Conservation (phyloP, 164 flowering plant genomes). For the Vitis rotundifolia region DNA sequence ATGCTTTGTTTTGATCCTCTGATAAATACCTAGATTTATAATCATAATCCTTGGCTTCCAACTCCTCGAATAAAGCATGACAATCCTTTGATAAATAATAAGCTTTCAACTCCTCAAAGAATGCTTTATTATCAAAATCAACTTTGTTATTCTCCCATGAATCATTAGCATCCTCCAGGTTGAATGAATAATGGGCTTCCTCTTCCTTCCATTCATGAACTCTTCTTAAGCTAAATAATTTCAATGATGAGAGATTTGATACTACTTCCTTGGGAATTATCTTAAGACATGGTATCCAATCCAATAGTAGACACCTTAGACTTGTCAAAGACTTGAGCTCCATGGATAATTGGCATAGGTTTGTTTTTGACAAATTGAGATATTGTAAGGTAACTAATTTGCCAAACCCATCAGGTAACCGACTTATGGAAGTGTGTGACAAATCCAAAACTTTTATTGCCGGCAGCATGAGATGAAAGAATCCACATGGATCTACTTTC, state of each 20-base stretch:
- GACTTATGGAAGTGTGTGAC: background rate
- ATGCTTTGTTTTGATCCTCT: background rate
- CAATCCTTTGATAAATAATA: too few species aligned
- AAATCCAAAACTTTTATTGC: slow-evolving; percentile 11
- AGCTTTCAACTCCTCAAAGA: too few species aligned
- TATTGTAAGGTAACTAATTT: background rate
- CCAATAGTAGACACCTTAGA: background rate
- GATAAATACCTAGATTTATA: too few species aligned
- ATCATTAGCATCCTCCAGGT: too few species aligned
- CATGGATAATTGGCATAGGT: background rate
- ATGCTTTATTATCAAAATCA: too few species aligned
- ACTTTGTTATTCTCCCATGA: too few species aligned
- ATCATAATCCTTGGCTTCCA: too few species aligned
- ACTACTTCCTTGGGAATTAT: background rate
- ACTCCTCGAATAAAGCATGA: too few species aligned
- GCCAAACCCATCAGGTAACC: background rate
- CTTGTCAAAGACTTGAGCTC: background rate
- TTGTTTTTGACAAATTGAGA: slow-evolving; percentile 10
- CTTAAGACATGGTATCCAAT: background rate
- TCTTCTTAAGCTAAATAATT: background rate
- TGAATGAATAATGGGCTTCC: too few species aligned
- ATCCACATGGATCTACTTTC: background rate
- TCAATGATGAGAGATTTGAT: slow-evolving; percentile 7
- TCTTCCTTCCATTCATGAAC: too few species aligned
- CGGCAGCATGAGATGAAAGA: background rate